phyloP scores from a whole-genome alignment of 139 green algal genomes.

The Auxenochlorella protothecoides region DNA sequence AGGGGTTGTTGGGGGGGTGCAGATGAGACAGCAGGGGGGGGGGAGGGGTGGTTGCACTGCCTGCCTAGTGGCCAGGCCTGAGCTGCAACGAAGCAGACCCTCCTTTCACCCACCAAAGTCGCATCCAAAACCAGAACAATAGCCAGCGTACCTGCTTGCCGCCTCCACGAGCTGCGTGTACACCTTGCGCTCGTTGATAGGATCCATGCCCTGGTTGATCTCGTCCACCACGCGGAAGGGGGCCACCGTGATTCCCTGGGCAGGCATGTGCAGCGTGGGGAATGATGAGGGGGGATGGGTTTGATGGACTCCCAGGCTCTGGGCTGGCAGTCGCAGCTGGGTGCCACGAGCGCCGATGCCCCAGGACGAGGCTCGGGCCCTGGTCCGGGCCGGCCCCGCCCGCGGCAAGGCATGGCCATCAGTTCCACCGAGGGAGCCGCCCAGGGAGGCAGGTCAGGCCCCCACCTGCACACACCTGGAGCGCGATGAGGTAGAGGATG shows the following conservation, averaged over 20 bases:
- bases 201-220: slow-evolving; percentile 99
- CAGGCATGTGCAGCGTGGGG: background rate
- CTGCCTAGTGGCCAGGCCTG: too few relatives aligned
- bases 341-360: background rate
- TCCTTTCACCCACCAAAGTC: slow-evolving; percentile 33
- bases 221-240: slow-evolving; percentile 98
- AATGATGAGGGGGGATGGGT: background rate
- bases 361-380: background rate
- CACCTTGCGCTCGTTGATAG: slow-evolving; percentile 87
- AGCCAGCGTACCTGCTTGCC: slow-evolving; percentile 11
- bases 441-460: too few relatives aligned
- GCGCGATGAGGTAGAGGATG: slow-evolving; percentile 95
- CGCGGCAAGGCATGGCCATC: background rate
- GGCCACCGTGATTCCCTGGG: slow-evolving; percentile 66
- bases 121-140: background rate
- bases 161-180: slow-evolving; percentile 78
- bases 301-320: background rate
- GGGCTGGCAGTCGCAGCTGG: background rate
- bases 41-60: background rate
- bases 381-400: too few relatives aligned
- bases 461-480: slow-evolving; percentile 50
- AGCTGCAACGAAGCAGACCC: background rate
- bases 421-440: background rate
- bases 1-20: too few relatives aligned
- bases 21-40: background rate